Base-by-base conservation (phyloP, 768 basidiomycete species). In the Psilocybe sp. region DNA sequence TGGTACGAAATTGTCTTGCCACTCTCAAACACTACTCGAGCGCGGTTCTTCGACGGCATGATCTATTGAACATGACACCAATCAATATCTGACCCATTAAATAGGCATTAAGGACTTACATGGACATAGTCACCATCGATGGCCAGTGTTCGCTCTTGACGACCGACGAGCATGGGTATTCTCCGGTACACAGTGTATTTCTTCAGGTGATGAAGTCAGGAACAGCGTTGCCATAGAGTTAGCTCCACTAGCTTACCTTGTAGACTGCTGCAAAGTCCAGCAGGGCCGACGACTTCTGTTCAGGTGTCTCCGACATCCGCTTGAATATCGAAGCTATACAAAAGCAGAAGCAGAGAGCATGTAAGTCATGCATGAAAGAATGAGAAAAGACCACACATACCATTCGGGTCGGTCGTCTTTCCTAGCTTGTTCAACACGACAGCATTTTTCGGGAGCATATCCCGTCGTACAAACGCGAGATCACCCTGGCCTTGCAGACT, bases 61-160 rank as follows among this genome's bases (percentile, higher is more conserved):
- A 94, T 92, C 92, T 92, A 61, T 38, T 36, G 16, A 1, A n/a
- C n/a, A 28, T 43, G 10, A n/a, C n/a, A n/a, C n/a, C n/a, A 18
- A 36, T 28, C 1, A 44, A 31, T 7, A 19, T 13, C n/a, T 16
- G 3, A 23, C 13, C 12, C 7, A 14, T 33, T 16, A 20, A 38
- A 20, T 8, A 18, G 23, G 15, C 12, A 31, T 35, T 5, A 7
- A 44, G 15, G 11, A 65, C 80, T 51, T 50, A 92, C 91, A 64
- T 94, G 91, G 34, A 97, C 83, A 59, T 98, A 98, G 54, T 85
- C 90, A 4, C 94, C 94, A 65, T 99, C 97, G 54, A 98, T 91
- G 10, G 96, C 95, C 1, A 99, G 78, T 1, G 85, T 84, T 6
- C 95, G 84, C 63, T 96, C 92, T 58, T 94, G 93, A n/a, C 92